These are phyloP conservation scores for Lentinula boryana DNA, from an alignment of 768 basidiomycete species.

Conservation along the genomic window DNA sequence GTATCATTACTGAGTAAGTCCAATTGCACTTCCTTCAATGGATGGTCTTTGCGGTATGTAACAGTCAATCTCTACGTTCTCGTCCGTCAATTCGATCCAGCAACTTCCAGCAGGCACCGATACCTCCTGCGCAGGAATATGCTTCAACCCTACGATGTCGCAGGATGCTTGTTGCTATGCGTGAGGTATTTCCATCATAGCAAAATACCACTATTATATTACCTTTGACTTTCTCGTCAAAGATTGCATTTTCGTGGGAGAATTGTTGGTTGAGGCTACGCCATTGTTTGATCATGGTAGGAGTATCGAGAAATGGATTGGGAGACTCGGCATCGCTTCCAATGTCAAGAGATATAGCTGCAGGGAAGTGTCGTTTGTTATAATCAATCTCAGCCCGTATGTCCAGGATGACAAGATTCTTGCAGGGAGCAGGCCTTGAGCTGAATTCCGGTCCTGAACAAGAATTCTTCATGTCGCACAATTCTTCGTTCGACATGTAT, in stretches of 20 bases:
- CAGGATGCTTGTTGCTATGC: conserved; percentile 17
- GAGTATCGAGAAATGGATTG: conserved; percentile 19
- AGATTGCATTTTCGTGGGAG: conserved; percentile 9
- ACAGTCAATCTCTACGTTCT: background rate
- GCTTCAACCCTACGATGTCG: conserved; percentile 10
- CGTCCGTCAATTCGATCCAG: background rate
- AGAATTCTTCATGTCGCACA: background rate
- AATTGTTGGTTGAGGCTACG: conserved; percentile 12
- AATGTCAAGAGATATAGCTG: conserved; percentile 13
- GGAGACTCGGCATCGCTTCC: conserved; percentile 6
- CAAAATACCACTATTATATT: conserved; percentile 14
- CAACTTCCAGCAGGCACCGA: background rate
- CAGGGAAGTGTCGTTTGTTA: conserved; percentile 11
- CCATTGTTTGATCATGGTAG: conserved; percentile 16
- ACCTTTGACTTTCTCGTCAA: conserved; percentile 10
- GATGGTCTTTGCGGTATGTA: background rate
- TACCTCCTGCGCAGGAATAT: background rate
- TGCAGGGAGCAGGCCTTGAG: background rate
- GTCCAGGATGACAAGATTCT: conserved; percentile 19
- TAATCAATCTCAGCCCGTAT: conserved; percentile 13
- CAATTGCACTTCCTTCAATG: no score
- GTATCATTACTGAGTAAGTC: no score
- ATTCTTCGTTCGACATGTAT: background rate
- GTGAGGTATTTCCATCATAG: conserved; percentile 15
- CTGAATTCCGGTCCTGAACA: background rate